Evolutionary conservation across 495 filamentous ascomycete genomes (phyloP).

Genomic region (Mytilinidion resinicola): DNA sequence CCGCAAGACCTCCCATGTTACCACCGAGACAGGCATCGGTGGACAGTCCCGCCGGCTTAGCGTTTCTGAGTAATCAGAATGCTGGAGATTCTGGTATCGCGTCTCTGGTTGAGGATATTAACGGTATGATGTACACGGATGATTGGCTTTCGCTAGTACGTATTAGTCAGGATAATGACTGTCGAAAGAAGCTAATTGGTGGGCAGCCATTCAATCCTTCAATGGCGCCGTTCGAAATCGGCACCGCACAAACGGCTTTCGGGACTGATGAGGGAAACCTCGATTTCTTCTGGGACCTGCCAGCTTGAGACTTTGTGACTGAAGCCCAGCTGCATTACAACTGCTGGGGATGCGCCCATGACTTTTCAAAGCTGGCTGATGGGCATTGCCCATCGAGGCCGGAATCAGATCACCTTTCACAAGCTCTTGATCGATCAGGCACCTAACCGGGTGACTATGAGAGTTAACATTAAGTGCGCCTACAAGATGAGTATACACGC

Average conservation of each 20-base stretch:
- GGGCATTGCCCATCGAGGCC: too few species aligned
- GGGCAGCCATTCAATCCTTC: conserved; percentile 44
- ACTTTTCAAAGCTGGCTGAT: too few species aligned
- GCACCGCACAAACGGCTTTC: conserved; percentile 41
- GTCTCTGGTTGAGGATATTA: conserved; percentile 21
- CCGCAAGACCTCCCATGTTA: conserved; percentile 22
- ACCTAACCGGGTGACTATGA: too few species aligned
- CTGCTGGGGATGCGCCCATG: too few species aligned
- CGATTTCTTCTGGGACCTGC: conserved; percentile 48
- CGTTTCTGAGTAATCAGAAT: conserved; percentile 27
- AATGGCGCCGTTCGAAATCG: conserved; percentile 49
- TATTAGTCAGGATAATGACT: too few species aligned
- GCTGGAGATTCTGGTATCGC: conserved; percentile 24
- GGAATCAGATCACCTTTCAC: too few species aligned
- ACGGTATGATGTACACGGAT: conserved; percentile 37
- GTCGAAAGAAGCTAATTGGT: too few species aligned
- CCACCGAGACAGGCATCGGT: conserved; percentile 4
- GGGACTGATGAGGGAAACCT: conserved; percentile 44
- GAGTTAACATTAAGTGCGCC: too few species aligned
- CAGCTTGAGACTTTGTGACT: not conserved
- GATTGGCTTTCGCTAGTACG: conserved; percentile 43
- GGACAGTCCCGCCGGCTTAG: conserved; percentile 19
- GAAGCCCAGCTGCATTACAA: not conserved
- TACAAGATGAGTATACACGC: too few species aligned
- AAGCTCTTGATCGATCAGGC: too few species aligned